Evolutionary conservation across 2,329 filamentous ascomycete species (phyloP).

Genomic region (Dactylella cylindrospora): DNA sequence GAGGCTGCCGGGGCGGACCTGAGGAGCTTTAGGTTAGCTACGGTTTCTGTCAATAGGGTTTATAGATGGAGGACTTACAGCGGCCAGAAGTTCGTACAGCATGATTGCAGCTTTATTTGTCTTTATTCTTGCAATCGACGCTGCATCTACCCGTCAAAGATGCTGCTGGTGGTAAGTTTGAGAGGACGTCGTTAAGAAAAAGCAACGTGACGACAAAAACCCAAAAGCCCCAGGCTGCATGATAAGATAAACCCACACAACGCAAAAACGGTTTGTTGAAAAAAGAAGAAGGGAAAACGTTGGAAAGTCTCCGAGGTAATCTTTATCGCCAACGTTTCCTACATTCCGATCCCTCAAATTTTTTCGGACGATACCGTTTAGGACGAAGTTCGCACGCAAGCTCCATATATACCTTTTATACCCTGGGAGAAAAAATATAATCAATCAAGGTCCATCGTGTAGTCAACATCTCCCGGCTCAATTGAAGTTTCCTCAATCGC

Average conservation of each 20-base stretch:
- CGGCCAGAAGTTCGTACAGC: constrained; percentile 96
- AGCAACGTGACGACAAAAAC: constrained; percentile 13
- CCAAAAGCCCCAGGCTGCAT: background rate
- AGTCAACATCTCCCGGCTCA: background rate
- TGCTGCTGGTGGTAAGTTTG: background rate
- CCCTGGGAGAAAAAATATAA: no score
- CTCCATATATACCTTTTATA: no score
- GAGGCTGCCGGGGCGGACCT: constrained; percentile 91
- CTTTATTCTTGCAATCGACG: background rate
- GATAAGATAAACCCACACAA: constrained; percentile 39
- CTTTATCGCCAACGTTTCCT: constrained; percentile 41
- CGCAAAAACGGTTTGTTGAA: no score
- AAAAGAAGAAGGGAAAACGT: no score
- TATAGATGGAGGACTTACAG: constrained; percentile 63
- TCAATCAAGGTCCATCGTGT: constrained; percentile 1
- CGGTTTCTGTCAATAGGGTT: constrained; percentile 38
- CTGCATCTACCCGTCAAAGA: background rate
- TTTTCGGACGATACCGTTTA: no score
- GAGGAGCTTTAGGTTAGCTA: constrained; percentile 34
- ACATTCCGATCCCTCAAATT: no score
- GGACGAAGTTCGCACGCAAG: no score
- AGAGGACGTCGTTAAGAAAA: background rate
- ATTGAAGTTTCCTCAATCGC: background rate
- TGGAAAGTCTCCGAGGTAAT: background rate
- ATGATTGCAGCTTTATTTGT: constrained; percentile 58